Conservation (phyloP, 495 filamentous ascomycete genomes). For the Annulohypoxylon maeteangense region DNA sequence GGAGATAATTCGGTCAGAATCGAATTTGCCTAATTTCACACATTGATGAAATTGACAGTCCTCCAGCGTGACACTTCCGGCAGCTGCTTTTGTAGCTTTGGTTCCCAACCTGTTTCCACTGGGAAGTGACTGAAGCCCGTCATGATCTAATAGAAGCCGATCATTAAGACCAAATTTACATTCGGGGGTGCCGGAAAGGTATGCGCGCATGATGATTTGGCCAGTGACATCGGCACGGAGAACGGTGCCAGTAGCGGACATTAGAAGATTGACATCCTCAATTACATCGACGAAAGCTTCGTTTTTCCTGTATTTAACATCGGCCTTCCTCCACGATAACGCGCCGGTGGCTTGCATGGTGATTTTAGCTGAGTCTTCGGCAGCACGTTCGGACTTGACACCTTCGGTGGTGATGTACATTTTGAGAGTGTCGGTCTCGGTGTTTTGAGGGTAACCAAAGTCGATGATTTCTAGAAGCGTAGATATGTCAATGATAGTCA, state of each 20-base stretch:
- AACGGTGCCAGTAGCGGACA: slow-evolving; percentile 95
- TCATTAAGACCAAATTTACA: slow-evolving; percentile 99
- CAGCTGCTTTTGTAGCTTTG: slow-evolving; percentile 93
- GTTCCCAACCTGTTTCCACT: slow-evolving; percentile 76
- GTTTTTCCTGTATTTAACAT: slow-evolving; percentile 99
- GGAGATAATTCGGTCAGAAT: slow-evolving; percentile 95
- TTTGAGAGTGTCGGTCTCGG: slow-evolving; percentile 98
- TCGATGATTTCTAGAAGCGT: slow-evolving; percentile 85
- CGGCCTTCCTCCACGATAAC: slow-evolving; percentile 93
- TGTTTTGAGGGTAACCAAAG: slow-evolving; percentile 99
- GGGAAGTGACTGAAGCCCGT: slow-evolving; percentile 70
- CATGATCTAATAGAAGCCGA: slow-evolving; percentile 87
- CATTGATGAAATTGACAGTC: slow-evolving; percentile 99
- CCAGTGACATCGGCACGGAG: slow-evolving; percentile 97
- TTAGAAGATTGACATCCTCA: slow-evolving; percentile 98
- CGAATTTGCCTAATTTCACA: slow-evolving; percentile 96
- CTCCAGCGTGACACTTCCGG: slow-evolving; percentile 94
- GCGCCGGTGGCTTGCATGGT: slow-evolving; percentile 99
- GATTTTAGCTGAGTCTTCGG: slow-evolving; percentile 94
- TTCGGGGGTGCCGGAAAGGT: slow-evolving; percentile 94
- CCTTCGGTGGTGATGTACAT: slow-evolving; percentile 99
- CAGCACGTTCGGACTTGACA: slow-evolving; percentile 92
- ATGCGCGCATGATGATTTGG: slow-evolving; percentile 98
- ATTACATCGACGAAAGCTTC: slow-evolving; percentile 99
- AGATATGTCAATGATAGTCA: slow-evolving; percentile 6